A percentile compares a stretch with the other conserved stretches of the same genome.
These are phyloP conservation scores for Teratosphaeria destructans DNA, from an alignment of 2,329 filamentous ascomycete species.

Conservation along the genomic window DNA sequence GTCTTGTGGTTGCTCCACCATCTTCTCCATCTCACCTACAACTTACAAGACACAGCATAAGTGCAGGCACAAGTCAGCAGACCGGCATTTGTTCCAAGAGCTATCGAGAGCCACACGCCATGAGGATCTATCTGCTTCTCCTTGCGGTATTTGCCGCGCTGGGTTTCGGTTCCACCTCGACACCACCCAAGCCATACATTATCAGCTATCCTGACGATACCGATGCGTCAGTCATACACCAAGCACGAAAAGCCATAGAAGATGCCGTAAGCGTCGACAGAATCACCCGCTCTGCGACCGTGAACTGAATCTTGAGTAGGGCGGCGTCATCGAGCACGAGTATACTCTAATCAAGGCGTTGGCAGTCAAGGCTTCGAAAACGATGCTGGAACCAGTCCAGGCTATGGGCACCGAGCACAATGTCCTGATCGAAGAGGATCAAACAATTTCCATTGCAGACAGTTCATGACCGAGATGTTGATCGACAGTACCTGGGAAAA, in stretches of 20 bases:
- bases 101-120: conserved; percentile 6
- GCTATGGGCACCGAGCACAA: conserved; percentile 50
- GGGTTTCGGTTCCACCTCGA: conserved; percentile 2
- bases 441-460: conserved; percentile 40
- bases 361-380: conserved; percentile 53
- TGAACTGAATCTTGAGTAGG: conserved; percentile 25
- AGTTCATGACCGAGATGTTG: background rate
- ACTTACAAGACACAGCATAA: background rate
- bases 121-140: conserved; percentile 21
- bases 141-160: conserved; percentile 12
- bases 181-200: conserved; percentile 59
- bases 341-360: conserved; percentile 25
- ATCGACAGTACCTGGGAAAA: background rate
- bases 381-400: conserved; percentile 57
- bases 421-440: conserved; percentile 66
- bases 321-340: conserved; percentile 57
- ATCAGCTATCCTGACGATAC: conserved; percentile 64
- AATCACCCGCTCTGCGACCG: background rate
- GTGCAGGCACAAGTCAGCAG: background rate
- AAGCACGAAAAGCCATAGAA: conserved; percentile 61
- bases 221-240: conserved; percentile 55
- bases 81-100: background rate
- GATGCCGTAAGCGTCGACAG: conserved; percentile 38
- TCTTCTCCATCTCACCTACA: background rate
- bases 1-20: background rate